Base-by-base conservation (phyloP, 345 rosid genomes). In the Orychophragmus violaceus region DNA sequence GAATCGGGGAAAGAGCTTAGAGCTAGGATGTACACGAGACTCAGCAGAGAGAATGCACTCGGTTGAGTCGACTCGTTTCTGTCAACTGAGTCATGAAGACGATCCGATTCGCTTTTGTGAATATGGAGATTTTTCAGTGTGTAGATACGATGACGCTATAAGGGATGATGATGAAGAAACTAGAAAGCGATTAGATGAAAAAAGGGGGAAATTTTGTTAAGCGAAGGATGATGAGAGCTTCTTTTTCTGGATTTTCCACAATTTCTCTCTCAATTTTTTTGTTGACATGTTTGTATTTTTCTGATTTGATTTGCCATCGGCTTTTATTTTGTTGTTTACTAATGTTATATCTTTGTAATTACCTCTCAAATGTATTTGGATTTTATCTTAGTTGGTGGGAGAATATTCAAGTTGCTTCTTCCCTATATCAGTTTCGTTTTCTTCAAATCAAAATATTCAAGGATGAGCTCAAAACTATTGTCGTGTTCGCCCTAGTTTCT, bases 1-100 rank as follows among this genome's bases (percentile, higher is more conserved):
- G 93, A 87, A 56, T 87, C 93, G 12, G 93, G 89, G 14, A 82
- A 79, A 51, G 82, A 80, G 50, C 21, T 87, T 7, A 75, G 92
- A 68, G 89, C 82, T 1, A 74, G 35, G 62, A 82, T 87, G 33
- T 82, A 81, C 17, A 83, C 85, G 0, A 82, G 57, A 33, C 82
- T 87, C 16, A 79, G 84, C 3, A 82, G 81, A 44, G 87, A 84
- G 4, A 84, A 82, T 69, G 70, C 84, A 9, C 58, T 84, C 28
- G 77, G 70, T 5, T 74, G 52, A 29, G 71, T 57, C 2, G 73
- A 75, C 13, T 35, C 79, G 2, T 30, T 50, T 6, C 14, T 11
- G 2, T 21, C 19, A 8, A 45, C 59, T 23, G 51, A 33, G 50
- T 37, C 58, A 17, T 11, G 4, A 35, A 11, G 13, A 35, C 9